A percentile compares a stretch with the other conserved stretches of the same genome.
phyloP scores from a whole-genome alignment of 176 grass and related monocot species.

The Hordeum vulgare region MorexV3_pseudomolecules_assembly NC_058522.1:497387197-497387696 shows the following conservation, averaged over 20 bases:
- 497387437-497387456: constrained; percentile 10
- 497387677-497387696: constrained; percentile 25
- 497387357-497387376: constrained; percentile 12
- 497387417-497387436: constrained; percentile 6
- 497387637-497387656: not conserved
- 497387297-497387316: constrained; percentile 21
- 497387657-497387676: constrained; percentile 19
- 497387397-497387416: constrained; percentile 7
- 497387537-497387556: constrained; percentile 9
- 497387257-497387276: constrained; percentile 12
- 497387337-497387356: not conserved
- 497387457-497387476: constrained; percentile 16
- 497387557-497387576: not conserved
- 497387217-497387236: constrained; percentile 34
- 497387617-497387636: constrained; percentile 17
- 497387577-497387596: not conserved
- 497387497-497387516: constrained; percentile 34
- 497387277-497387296: constrained; percentile 15
- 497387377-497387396: not conserved
- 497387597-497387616: not conserved
- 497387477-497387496: constrained; percentile 22
- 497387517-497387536: constrained; percentile 18
- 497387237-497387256: constrained; percentile 19
- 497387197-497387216: constrained; percentile 29
- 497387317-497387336: constrained; percentile 2